Conservation (phyloP, 2,329 filamentous ascomycete species). For the Neonectria punicea region DNA sequence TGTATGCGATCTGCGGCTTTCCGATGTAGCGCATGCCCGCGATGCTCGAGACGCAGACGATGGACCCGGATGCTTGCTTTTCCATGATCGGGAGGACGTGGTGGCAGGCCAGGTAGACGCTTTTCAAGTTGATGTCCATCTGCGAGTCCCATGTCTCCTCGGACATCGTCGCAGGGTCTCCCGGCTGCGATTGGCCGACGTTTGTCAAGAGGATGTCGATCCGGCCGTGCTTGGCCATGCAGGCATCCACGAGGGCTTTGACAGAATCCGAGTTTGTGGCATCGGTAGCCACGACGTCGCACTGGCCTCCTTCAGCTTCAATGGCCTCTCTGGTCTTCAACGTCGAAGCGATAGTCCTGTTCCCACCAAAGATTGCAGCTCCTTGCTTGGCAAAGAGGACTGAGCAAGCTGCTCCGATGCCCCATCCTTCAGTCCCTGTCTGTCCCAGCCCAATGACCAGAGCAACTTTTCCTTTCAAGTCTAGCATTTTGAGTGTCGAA, state of each 20-base stretch:
- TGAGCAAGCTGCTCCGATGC: slow-evolving; percentile 62
- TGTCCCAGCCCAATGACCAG: slow-evolving; percentile 59
- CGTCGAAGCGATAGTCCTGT: slow-evolving; percentile 55
- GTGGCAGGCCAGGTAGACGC: slow-evolving; percentile 64
- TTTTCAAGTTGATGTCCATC: slow-evolving; percentile 66
- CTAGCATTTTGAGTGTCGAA: slow-evolving; percentile 42
- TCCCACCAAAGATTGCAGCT: slow-evolving; percentile 61
- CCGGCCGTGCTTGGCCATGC: slow-evolving; percentile 61
- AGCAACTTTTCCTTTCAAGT: slow-evolving; percentile 55
- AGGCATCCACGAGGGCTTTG: slow-evolving; percentile 62
- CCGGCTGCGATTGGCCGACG: slow-evolving; percentile 66
- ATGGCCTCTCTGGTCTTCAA: slow-evolving; percentile 53
- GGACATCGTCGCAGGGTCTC: slow-evolving; percentile 58
- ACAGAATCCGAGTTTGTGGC: slow-evolving; percentile 64
- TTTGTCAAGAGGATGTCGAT: slow-evolving; percentile 72
- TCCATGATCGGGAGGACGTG: slow-evolving; percentile 66
- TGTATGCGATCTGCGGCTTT: slow-evolving; percentile 64
- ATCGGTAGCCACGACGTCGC: slow-evolving; percentile 57
- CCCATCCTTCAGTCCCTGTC: slow-evolving; percentile 57
- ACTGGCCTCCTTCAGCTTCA: slow-evolving; percentile 46
- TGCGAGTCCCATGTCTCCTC: slow-evolving; percentile 64
- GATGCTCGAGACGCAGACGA: slow-evolving; percentile 62
- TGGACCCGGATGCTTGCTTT: slow-evolving; percentile 50
- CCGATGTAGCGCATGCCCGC: slow-evolving; percentile 62
- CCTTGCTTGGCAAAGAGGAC: slow-evolving; percentile 59